Base-by-base conservation (phyloP, 768 basidiomycete genomes). In the Lyophyllum semitale region DNA sequence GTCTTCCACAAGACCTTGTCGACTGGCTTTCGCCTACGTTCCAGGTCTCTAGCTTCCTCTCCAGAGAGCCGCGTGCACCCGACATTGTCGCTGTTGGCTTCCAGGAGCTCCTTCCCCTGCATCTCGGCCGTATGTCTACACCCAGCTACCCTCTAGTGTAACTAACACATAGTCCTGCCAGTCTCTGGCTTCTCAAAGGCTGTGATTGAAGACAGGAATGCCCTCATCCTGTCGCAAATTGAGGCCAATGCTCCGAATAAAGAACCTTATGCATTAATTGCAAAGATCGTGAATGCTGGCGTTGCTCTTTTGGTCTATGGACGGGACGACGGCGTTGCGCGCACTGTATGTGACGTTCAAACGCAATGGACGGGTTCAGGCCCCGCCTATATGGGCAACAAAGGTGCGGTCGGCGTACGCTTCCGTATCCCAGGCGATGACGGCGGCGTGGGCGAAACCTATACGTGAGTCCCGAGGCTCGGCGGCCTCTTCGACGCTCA, bases 51-150 rank as follows among this genome's bases (percentile, higher is more conserved):
- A 76, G 76, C 50, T 86, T 91, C 71, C 83, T 92, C 29, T 78
- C 87, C 30, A 80, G 77, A 49, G 75, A 82, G 64, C 71, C 72
- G 51, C 75, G 84, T 54, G 84, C 91, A 5, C 93, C 95, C 37
- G 93, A 95, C 67, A 83, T 95, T 29, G 82, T 96, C 38, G 95
- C 88, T 6, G 89, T 98, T 49, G 93, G 93, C 2, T 95, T 97
- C 60, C 96, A 98, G 68, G 96, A 98, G 68, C 78, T 97, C 23
- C 77, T 96, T 12, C 95, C 94, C 6, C 78, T 98, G 2, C 91
- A 95, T 66, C 84, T 94, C 37, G 89, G 91, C 58, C 79, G 90
- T 93, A 71, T 62, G 89, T 84, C 51, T 53, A 46, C 38, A 30
- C 6, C 29, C 11, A 30, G 29, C 29, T 30, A 30, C 18, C 3